phyloP scores from a whole-genome alignment of 2,329 filamentous ascomycete species.

The Diplodia seriata region DNA sequence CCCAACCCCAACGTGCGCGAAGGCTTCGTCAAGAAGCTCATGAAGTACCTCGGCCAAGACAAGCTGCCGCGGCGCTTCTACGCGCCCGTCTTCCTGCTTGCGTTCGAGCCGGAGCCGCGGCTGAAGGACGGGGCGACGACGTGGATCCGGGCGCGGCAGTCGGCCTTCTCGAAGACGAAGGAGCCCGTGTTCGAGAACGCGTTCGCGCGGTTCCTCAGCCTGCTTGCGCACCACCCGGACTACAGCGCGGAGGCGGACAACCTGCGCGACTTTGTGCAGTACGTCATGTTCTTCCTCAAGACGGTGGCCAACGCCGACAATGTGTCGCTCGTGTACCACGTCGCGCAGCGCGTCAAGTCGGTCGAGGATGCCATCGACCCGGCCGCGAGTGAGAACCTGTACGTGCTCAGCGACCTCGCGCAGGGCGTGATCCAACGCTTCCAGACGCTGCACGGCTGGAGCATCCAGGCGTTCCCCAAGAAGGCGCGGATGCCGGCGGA shows the following conservation, averaged over 20 bases:
- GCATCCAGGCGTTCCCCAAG: constrained; percentile 79
- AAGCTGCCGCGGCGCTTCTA: constrained; percentile 80
- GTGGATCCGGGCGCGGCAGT: constrained; percentile 85
- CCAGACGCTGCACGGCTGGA: constrained; percentile 85
- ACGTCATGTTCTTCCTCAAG: constrained; percentile 87
- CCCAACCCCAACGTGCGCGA: constrained; percentile 74
- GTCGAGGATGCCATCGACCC: constrained; percentile 74
- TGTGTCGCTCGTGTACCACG: constrained; percentile 85
- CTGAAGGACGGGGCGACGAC: constrained; percentile 79
- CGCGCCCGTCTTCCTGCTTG: constrained; percentile 85
- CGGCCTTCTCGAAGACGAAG: constrained; percentile 64
- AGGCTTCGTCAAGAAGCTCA: constrained; percentile 82
- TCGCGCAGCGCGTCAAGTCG: constrained; percentile 92
- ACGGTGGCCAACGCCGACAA: constrained; percentile 86
- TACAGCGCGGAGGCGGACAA: constrained; percentile 70
- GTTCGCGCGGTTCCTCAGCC: constrained; percentile 81
- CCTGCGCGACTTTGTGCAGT: constrained; percentile 81
- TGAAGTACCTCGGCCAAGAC: constrained; percentile 83
- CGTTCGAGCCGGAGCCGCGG: constrained; percentile 81
- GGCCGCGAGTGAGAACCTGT: constrained; percentile 71
- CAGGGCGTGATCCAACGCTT: constrained; percentile 83
- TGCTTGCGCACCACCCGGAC: constrained; percentile 94
- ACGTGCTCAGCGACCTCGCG: constrained; percentile 85
- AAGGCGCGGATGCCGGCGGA: constrained; percentile 82
- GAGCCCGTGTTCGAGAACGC: constrained; percentile 76